Evolutionary conservation across 176 grass and related monocot species (phyloP).

Genomic region (Coix lacrymajobi): DNA sequence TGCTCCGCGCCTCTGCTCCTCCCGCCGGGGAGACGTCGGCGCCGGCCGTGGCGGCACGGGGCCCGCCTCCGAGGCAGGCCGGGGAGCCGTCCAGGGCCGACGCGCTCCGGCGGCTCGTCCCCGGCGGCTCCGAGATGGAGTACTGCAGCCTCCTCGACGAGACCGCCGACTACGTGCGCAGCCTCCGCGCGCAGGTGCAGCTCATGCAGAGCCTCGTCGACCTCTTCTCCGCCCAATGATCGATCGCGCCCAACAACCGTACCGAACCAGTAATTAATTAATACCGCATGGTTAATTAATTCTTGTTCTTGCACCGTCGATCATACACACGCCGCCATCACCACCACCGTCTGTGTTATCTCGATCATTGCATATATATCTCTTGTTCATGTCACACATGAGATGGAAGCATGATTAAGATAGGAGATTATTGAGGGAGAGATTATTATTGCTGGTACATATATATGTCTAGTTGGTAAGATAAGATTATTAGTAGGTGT

Average conservation of each 20-base stretch:
- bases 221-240: constrained; percentile 53
- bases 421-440: constrained; percentile 17
- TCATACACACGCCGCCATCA: neutral
- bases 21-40: neutral
- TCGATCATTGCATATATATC: constrained; percentile 11
- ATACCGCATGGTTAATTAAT: constrained; percentile 40
- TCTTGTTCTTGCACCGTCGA: constrained; percentile 27
- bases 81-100: constrained; percentile 50
- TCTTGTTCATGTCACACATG: constrained; percentile 24
- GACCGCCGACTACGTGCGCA: constrained; percentile 75
- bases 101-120: constrained; percentile 59
- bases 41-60: neutral
- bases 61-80: neutral
- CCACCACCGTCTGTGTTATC: neutral
- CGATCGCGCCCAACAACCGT: constrained; percentile 34
- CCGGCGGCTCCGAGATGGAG: constrained; percentile 68
- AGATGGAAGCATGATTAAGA: neutral
- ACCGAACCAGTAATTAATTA: constrained; percentile 28
- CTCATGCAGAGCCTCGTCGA: constrained; percentile 84
- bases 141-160: constrained; percentile 83
- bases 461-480: constrained; percentile 27
- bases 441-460: constrained; percentile 17
- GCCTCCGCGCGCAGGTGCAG: constrained; percentile 69
- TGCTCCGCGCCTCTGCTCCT: neutral
- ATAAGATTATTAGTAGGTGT: constrained; percentile 44